Evolutionary conservation across 208 protist species (phyloP), one percentile per base, ranked within the genome.

Genomic region (Leishmania tropica): DNA sequence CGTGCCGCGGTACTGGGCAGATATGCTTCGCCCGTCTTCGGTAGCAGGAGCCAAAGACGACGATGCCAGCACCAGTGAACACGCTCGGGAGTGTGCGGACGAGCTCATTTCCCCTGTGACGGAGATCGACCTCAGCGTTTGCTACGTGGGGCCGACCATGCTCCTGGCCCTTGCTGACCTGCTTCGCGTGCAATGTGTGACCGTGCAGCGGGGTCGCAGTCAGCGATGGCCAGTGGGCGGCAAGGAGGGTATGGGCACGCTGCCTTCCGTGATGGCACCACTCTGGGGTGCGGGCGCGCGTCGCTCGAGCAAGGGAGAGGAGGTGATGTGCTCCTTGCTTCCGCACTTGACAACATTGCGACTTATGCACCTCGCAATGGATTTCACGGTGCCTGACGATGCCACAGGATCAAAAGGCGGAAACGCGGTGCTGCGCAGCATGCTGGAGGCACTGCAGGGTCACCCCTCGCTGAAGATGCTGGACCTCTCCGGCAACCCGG

Each of bases 401-500:
- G 17, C 47, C n/a, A 45, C 31, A n/a, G 47, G 3, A n/a, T 60
- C 24, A 45, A 62, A 67, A 54, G 45, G 48, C 35, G 83, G 80
- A 8, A 81, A 72, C 51, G 76, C 53, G 37, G 87, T 87, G 53
- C 56, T 90, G 28, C 79, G 80, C 11, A 76, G 85, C 54, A 31
- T 92, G 24, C 78, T 92, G 19, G 71, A 76, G 19, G 87, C 86
- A 5, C 80, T 92, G 58, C 70, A 77, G 31, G 89, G 87, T 3
- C 89, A 90, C 81, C 89, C 89, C 8, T 73, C 71, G 0, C 72
- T 95, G 21, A 62, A 73, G 13, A 54, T 72, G 37, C 73, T 95
- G 48, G 92, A 93, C 74, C 48, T 95, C 48, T 89, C 86, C 13
- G 78, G 84, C 76, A 95, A 93, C 78, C 85, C 85, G 6, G 74